Base-by-base conservation (phyloP, 305 asterid species). In the Plantago lanceolata region DNA sequence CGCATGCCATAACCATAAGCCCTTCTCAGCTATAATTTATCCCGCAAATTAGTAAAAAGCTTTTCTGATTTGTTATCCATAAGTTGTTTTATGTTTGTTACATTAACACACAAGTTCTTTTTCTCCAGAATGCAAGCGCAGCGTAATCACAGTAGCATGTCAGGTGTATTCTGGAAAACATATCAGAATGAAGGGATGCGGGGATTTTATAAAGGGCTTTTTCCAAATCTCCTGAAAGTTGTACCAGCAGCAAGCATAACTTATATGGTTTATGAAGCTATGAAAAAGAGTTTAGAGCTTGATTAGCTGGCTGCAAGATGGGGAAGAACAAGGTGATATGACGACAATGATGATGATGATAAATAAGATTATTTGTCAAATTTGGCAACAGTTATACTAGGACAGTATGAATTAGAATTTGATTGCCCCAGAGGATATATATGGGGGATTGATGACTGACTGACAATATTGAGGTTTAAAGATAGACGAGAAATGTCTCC, bases 61-160 rank as follows among this genome's bases (percentile, higher is more conserved):
- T 33, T 0, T 5, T 33, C 40, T 14, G 13, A 19, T 26, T 14
- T 24, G 9, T 54, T 24, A 18, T 26, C 43, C 20, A 54, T 14
- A 2, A 1, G 31, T 9, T 14, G 15, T 24, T 6, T 54, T 54
- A 12, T 54, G 5, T 3, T 14, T 26, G 3, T 61, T 45, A 5
- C 16, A 28, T 52, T 61, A 63, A 69, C 70, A 43, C 70, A 11
- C 16, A 37, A 54, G 19, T 28, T 69, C 26, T 49, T 71, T 68
- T 49, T n/a, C n/a, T n/a, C 47, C 85, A 94, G 99, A 88, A 90
- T 94, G 99, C 99, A 94, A 83, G 99, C 96, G 24, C 84, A 88
- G 68, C 76, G 71, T 35, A 48, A 47, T 2, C 67, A 65, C 62
- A 58, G 71, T 57, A 84, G 84, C 64, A 93, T 93, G 97, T 77